Base-by-base conservation (phyloP, 805 yeast species). In the Yarrowia deformans region DNA sequence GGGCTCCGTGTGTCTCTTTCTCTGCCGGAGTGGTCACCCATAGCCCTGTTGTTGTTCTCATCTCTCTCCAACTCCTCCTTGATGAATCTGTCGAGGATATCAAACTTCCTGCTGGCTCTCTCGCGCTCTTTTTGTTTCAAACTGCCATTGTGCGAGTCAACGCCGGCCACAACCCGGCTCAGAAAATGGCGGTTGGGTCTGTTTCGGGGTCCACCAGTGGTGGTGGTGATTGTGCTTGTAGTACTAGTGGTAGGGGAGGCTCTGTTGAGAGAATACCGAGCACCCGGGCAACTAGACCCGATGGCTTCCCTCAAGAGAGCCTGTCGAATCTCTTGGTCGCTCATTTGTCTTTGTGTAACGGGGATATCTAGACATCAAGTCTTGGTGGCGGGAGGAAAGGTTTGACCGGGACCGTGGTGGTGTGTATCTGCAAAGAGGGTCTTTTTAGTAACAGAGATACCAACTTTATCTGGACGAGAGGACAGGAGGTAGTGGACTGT, bases 301-400 rank as follows among this genome's bases (percentile, higher is more conserved):
- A 8, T 32, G 13, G 66, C 66, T 43, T 60, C 66, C 14, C 66
- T 40, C 32, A 60, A 14, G 34, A 60, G 66, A n/a, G 66, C 50
- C 52, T 60, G 40, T 60, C 66, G 50, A 45, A 60, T 45, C 40
- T 60, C 66, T 8, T 60, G 52, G 52, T 60, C 66, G 52, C 66
- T 60, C 66, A 60, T 60, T 13, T 5, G 48, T 39, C 37, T 18
- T 19, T 19, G 37, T 23, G 23, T 9, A n/a, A 23, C 14, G 14
- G 8, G 46, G 60, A 42, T 39, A 37, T 55, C 63, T 29, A 3
- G 48, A 29, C 63, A 56, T 56, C 29, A 56, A 56, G 46, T 40
- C n/a, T 8, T 35, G 37, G 40, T 29, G 35, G 52, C n/a, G 35
- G 35, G 12, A 16, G 29, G 29, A 23, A 23, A 23, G 29, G 29